Evolutionary conservation across 73 alveolate species (phyloP), one percentile per base, ranked within the genome.

Genomic region (Uronychia binucleata): DNA sequence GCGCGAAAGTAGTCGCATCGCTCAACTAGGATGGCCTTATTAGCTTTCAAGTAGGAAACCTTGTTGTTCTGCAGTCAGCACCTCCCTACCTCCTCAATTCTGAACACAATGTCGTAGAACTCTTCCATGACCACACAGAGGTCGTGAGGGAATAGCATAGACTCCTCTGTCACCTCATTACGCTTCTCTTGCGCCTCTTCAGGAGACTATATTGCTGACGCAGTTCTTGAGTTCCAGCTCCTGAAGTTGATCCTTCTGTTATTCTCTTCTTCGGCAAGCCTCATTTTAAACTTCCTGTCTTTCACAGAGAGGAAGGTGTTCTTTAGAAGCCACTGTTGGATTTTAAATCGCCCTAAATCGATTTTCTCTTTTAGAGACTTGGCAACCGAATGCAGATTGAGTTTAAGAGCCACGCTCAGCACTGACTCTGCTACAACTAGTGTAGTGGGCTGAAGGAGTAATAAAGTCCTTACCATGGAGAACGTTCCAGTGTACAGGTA

Each of bases 1-100:
- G 90, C 78, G n/a, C 59, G 26, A 74, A 83, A 83, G 81, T 83
- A 83, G 19, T 60, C 79, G 34, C 85, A 83, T 75, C 90, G 31
- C 31, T 60, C 85, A 5, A 77, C 26, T 13, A 83, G 79, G 5
- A 83, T 79, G 1, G 34, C 34, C 14, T 34, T 33, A 58, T 83
- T 83, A 13, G 85, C 90, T 76, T 83, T 83, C 59, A 83, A 75
- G 1, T 59, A 27, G 31, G 77, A 75, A 46, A 11, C n/a, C n/a
- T 11, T 19, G 19, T 46, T 19, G 19, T 46, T 46, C 67, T 46
- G 19, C 5, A 46, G 19, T 46, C 19, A 46, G 67, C n/a, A 46
- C 5, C 67, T 11, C n/a, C 67, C 19, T 46, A 46, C 67, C 28
- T 76, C 85, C 34, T 75, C 85, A 14, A 83, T 85, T 25, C 1